phyloP scores from a whole-genome alignment of 164 flowering plant species.

The Chimonanthus salicifolius region DNA sequence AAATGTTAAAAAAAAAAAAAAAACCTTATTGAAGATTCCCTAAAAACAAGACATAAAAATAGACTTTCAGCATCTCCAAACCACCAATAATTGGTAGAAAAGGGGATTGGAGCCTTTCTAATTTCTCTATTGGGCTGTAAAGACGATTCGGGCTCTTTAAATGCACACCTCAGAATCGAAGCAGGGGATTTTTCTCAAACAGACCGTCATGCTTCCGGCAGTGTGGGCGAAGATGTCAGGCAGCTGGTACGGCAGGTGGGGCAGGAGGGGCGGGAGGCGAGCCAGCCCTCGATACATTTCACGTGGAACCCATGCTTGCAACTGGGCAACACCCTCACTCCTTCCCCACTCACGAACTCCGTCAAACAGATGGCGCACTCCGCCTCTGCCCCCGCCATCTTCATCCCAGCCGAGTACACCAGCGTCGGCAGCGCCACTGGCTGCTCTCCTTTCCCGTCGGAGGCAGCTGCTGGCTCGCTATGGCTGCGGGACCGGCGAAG shows the following conservation, averaged over 20 bases:
- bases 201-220: constrained; percentile 3
- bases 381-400: constrained; percentile 29
- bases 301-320: constrained; percentile 55
- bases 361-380: constrained; percentile 53
- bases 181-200: not conserved
- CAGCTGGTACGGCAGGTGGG: constrained; percentile 46
- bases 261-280: constrained; percentile 35
- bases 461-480: constrained; percentile 26
- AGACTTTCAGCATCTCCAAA: too few relatives aligned
- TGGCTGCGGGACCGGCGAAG: constrained; percentile 13
- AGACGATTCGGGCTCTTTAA: too few relatives aligned
- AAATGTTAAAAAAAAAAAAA: too few relatives aligned
- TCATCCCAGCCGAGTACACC: constrained; percentile 28
- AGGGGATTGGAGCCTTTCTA: too few relatives aligned
- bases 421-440: constrained; percentile 18
- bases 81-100: too few relatives aligned
- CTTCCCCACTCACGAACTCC: constrained; percentile 50
- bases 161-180: too few relatives aligned
- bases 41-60: too few relatives aligned
- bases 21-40: too few relatives aligned
- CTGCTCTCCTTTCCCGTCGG: constrained; percentile 4
- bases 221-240: constrained; percentile 8
- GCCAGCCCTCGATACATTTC: constrained; percentile 41
- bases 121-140: too few relatives aligned
- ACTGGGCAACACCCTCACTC: constrained; percentile 31